Conservation (phyloP, 441 rosid genomes). For the Gossypium trilobum region DNA sequence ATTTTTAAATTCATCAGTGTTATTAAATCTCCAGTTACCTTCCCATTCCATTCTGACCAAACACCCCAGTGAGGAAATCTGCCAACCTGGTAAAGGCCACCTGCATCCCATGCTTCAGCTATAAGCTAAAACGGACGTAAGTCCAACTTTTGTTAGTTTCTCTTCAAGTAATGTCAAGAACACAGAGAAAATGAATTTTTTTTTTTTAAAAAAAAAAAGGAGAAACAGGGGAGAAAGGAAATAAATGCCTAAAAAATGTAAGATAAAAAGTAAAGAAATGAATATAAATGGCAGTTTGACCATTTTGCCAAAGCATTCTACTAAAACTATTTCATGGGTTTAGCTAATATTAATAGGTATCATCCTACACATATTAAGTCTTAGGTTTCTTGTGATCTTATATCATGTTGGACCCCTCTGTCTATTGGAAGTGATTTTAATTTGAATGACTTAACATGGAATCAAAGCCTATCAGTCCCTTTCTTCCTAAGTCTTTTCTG, state of each 20-base stretch:
- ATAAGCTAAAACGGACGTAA: constrained; percentile 48
- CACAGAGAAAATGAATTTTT: not conserved
- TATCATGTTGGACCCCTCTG: not conserved
- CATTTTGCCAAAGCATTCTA: not conserved
- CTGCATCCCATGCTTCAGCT: constrained; percentile 98
- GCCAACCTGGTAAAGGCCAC: constrained; percentile 97
- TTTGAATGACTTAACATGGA: not conserved
- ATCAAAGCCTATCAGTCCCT: not conserved
- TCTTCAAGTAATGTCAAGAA: not conserved
- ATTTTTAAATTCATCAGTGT: not conserved
- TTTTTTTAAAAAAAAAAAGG: not conserved
- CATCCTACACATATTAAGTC: not conserved
- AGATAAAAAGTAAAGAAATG: not conserved
- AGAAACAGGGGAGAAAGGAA: constrained; percentile 11
- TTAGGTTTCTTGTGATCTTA: not conserved
- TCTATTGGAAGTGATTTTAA: not conserved
- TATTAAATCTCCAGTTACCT: constrained; percentile 31
- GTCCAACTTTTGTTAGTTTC: constrained; percentile 8
- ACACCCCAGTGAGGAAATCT: constrained; percentile 87
- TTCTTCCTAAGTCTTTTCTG: not conserved
- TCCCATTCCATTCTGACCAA: constrained; percentile 99
- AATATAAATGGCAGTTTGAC: not conserved
- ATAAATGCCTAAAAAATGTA: not conserved
- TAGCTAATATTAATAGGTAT: not conserved
- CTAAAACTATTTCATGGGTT: not conserved